These are phyloP conservation scores for Pelargonium australe DNA, from an alignment of 441 rosid genomes.

Conservation along the genomic window DNA sequence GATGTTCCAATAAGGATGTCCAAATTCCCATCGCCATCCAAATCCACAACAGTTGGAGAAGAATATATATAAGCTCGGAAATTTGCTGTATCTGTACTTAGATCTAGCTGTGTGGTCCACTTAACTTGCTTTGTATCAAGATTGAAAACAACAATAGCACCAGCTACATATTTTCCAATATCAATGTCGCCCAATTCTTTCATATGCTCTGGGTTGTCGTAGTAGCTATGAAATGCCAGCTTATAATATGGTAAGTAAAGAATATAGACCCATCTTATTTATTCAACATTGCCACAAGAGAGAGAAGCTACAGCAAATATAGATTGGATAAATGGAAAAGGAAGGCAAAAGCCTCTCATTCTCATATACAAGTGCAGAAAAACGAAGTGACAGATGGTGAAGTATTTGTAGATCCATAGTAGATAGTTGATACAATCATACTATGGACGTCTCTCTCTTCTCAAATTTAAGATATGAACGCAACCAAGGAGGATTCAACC, in stretches of 20 bases:
- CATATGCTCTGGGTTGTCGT: constrained; percentile 81
- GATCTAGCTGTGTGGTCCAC: constrained; percentile 75
- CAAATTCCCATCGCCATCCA: constrained; percentile 97
- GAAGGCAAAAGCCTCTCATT: too few species aligned
- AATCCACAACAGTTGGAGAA: constrained; percentile 90
- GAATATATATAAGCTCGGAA: constrained; percentile 88
- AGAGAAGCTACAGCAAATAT: too few species aligned
- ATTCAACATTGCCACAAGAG: too few species aligned
- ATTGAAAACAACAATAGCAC: constrained; percentile 81
- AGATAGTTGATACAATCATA: too few species aligned
- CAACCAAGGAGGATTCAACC: too few species aligned
- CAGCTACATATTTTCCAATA: constrained; percentile 82
- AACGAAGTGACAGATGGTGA: too few species aligned
- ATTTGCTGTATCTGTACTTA: constrained; percentile 64
- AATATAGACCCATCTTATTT: too few species aligned
- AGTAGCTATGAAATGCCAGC: constrained; percentile 51
- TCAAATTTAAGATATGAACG: too few species aligned
- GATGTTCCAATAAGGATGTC: constrained; percentile 98
- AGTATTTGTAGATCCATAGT: too few species aligned
- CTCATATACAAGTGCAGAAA: too few species aligned
- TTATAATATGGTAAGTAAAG: constrained; percentile 5
- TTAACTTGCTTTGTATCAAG: constrained; percentile 96
- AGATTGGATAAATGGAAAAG: too few species aligned
- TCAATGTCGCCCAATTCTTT: constrained; percentile 85
- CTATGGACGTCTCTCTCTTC: too few species aligned